These are phyloP conservation scores for Melanomma pulvis-pyrius DNA, from an alignment of 495 filamentous ascomycete genomes.

Conservation along the genomic window DNA sequence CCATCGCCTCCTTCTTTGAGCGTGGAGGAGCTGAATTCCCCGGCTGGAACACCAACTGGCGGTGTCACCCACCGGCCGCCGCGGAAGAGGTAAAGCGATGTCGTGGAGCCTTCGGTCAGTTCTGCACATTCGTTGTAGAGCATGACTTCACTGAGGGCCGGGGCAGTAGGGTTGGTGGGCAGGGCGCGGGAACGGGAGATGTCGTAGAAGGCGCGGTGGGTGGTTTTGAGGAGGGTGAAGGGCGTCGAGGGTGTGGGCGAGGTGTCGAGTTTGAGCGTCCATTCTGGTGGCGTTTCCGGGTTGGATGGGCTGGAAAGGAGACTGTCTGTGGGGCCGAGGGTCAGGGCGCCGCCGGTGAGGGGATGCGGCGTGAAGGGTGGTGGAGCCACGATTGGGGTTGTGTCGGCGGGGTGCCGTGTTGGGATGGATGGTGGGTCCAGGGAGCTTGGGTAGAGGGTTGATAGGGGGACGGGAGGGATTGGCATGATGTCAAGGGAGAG, in stretches of 20 bases:
- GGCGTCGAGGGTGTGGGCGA: constrained; percentile 31
- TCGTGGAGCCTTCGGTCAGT: constrained; percentile 85
- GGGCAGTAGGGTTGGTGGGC: constrained; percentile 17
- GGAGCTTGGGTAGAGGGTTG: constrained; percentile 58
- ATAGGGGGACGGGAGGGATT: constrained; percentile 53
- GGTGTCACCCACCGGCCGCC: constrained; percentile 70
- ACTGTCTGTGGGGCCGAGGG: constrained; percentile 30
- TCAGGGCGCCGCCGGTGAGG: constrained; percentile 38
- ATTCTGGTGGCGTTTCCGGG: constrained; percentile 20
- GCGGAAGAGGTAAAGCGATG: constrained; percentile 78
- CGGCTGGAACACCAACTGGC: constrained; percentile 45
- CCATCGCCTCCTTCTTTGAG: constrained; percentile 1
- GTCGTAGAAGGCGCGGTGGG: constrained; percentile 40
- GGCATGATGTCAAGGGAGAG: constrained; percentile 50
- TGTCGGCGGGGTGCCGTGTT: constrained; percentile 18
- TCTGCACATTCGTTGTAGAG: constrained; percentile 67
- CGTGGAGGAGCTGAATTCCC: constrained; percentile 11
- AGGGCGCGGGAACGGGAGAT: constrained; percentile 44
- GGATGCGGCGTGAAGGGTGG: constrained; percentile 32
- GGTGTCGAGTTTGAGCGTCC: constrained; percentile 41
- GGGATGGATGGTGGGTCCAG: constrained; percentile 52
- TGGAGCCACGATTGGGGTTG: too few species aligned
- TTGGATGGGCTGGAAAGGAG: background rate
- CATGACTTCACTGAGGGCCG: constrained; percentile 65
- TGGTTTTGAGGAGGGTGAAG: constrained; percentile 45